These are phyloP conservation scores for Aspergillus brunneoviolaceus DNA, from an alignment of 2,329 filamentous ascomycete species.

Conservation along the genomic window DNA sequence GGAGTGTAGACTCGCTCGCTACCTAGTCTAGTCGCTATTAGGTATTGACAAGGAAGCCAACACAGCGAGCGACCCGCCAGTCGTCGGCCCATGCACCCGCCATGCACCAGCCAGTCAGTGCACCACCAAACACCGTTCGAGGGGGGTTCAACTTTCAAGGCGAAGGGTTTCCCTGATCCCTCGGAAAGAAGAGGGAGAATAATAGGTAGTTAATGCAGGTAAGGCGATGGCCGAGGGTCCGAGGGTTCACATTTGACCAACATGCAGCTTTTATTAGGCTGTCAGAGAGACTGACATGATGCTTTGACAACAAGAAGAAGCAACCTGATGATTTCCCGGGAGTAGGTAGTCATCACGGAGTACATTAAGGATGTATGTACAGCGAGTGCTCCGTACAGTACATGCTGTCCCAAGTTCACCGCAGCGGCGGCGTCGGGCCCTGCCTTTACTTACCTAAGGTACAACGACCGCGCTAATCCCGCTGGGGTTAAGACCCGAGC, in stretches of 20 bases:
- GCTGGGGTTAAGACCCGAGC: background rate
- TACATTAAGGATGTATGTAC: too few relatives aligned
- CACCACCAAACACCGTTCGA: background rate
- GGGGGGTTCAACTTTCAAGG: background rate
- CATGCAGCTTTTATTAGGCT: slow-evolving; percentile 8
- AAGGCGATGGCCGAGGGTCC: background rate
- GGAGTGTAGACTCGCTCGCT: slow-evolving; percentile 10
- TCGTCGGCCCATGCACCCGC: background rate
- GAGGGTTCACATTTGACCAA: slow-evolving; percentile 8
- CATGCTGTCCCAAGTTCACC: too few relatives aligned
- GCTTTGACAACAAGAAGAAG: slow-evolving; percentile 2
- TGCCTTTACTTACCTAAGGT: background rate
- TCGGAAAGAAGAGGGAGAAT: background rate
- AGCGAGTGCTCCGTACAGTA: too few relatives aligned
- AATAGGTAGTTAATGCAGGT: background rate
- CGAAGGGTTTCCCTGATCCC: slow-evolving; percentile 9
- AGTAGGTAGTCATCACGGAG: too few relatives aligned
- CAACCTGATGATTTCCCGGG: background rate
- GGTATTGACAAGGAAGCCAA: slow-evolving; percentile 16
- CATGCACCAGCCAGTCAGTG: background rate
- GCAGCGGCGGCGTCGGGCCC: too few relatives aligned
- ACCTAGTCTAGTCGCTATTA: background rate
- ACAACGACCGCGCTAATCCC: background rate
- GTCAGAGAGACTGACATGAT: slow-evolving; percentile 3
- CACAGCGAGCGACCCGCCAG: slow-evolving; percentile 22